Conservation (phyloP, 352 stramenopile genomes). For the Paralagenidium karlingii region DNA sequence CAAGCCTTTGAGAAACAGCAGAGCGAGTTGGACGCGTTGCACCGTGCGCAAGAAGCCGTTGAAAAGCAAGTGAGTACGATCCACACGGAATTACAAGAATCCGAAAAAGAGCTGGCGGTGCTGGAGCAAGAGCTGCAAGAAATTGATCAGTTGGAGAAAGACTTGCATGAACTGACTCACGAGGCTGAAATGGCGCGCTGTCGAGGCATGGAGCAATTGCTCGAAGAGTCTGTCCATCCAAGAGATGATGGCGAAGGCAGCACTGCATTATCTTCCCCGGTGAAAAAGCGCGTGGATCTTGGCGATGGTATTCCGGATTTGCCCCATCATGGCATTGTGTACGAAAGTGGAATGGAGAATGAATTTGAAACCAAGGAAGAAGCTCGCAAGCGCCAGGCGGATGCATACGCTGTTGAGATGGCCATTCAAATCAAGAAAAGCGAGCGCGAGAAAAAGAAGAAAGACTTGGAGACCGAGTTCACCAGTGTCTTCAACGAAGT, state of each 20-base stretch:
- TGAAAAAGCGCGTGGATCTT: not conserved
- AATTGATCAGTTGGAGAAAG: conserved; percentile 86
- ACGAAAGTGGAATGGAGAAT: conserved; percentile 32
- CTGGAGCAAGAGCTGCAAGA: conserved; percentile 87
- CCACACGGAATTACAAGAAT: conserved; percentile 82
- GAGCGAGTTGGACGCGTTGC: conserved; percentile 85
- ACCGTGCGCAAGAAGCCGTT: conserved; percentile 82
- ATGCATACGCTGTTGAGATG: conserved; percentile 88
- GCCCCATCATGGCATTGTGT: conserved; percentile 14
- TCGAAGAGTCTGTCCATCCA: no score
- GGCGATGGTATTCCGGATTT: conserved; percentile 4
- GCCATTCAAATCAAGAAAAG: conserved; percentile 87
- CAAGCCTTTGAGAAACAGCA: conserved; percentile 87
- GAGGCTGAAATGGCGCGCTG: conserved; percentile 78
- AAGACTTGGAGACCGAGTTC: conserved; percentile 88
- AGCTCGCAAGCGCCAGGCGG: conserved; percentile 39
- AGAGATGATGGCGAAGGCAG: no score
- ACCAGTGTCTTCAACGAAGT: conserved; percentile 84
- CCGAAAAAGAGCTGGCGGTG: conserved; percentile 82
- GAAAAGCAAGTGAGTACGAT: conserved; percentile 84
- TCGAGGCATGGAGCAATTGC: conserved; percentile 37
- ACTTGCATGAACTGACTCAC: conserved; percentile 85
- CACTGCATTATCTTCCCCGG: not conserved
- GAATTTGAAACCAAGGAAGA: conserved; percentile 31
- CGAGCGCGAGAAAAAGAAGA: conserved; percentile 86